Evolutionary conservation across 2,329 filamentous ascomycete genomes (phyloP).

Genomic region (Knufia fluminis): DNA sequence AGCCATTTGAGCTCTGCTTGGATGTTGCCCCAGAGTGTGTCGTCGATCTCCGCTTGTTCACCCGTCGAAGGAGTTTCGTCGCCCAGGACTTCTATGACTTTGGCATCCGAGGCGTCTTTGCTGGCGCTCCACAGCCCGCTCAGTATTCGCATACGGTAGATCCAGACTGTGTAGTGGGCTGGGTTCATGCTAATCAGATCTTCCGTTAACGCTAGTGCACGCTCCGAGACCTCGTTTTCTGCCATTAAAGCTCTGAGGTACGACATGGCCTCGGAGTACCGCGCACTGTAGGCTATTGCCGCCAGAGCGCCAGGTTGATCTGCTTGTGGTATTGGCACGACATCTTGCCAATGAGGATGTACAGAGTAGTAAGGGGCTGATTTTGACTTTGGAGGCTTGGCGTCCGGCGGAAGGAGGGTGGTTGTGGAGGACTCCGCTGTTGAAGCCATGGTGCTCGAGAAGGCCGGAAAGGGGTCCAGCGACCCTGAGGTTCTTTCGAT

Average conservation of each 20-base stretch:
- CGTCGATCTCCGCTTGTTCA: slow-evolving; percentile 38
- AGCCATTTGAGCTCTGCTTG: slow-evolving; percentile 67
- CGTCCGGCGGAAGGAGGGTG: slow-evolving; percentile 1
- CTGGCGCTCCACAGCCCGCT: slow-evolving; percentile 36
- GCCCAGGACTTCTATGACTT: not conserved
- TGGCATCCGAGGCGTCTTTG: not conserved
- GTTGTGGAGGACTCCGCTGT: not conserved
- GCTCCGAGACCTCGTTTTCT: slow-evolving; percentile 67
- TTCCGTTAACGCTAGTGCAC: slow-evolving; percentile 72
- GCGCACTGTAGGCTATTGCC: slow-evolving; percentile 81
- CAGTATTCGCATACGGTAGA: slow-evolving; percentile 78
- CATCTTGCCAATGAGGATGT: slow-evolving; percentile 73
- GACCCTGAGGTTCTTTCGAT: too few relatives aligned
- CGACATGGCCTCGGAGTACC: slow-evolving; percentile 84
- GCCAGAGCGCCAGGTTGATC: slow-evolving; percentile 57
- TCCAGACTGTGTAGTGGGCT: slow-evolving; percentile 97
- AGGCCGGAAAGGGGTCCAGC: too few relatives aligned
- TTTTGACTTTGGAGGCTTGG: slow-evolving; percentile 12
- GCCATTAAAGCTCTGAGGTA: slow-evolving; percentile 95
- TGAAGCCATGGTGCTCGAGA: not conserved
- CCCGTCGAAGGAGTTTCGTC: not conserved
- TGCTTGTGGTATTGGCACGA: slow-evolving; percentile 74
- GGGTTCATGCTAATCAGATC: slow-evolving; percentile 89
- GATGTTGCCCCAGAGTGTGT: slow-evolving; percentile 32
- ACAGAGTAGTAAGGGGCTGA: slow-evolving; percentile 42